Evolutionary conservation across 176 grass and related monocot species (phyloP), one percentile per base, ranked within the genome.

Genomic region (Bonia amplexicaulis): DNA sequence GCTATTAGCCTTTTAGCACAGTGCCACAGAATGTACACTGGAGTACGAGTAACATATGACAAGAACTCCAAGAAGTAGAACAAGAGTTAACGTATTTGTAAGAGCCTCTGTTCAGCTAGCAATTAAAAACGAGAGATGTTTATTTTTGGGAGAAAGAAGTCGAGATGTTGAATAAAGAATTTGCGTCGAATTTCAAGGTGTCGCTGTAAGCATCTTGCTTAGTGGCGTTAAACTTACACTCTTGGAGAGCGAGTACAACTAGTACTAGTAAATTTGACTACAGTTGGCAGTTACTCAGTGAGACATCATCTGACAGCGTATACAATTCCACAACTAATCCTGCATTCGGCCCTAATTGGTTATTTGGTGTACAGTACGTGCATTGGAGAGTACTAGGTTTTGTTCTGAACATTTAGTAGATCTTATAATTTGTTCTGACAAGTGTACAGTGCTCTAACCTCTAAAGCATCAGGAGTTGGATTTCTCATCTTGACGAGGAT

Each of bases 1-100:
- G 64, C 26, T n/a, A 22, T 2, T 62, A 39, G 14, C 35, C 12
- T 33, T 10, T 44, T 22, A 41, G 70, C 69, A 69, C 77, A 51
- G 53, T 19, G 71, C 88, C 76, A 89, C 70, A 35, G 41, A 85
- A 74, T 85, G 72, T 73, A n/a, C 60, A 80, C 61, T 41, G 53
- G 47, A 53, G 65, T 29, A 27, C 40, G 4, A 49, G 31, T 27
- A 44, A 22, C 79, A 58, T 58, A 82, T 26, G 68, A 60, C 41
- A 61, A 49, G 44, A 82, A 41, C 41, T 61, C 80, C 39, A 59
- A 59, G 57, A 15, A 31, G 42, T 14, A n/a, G 77, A 83, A 83
- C 54, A 27, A 72, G 25, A 62, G 59, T 61, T 55, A 27, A 4
- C 61, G 25, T 14, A 47, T 57, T 9, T 22, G 53, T 22, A 57